Evolutionary conservation across 2,329 filamentous ascomycete species (phyloP).

Genomic region (Exophiala phaeomuriformis): DNA sequence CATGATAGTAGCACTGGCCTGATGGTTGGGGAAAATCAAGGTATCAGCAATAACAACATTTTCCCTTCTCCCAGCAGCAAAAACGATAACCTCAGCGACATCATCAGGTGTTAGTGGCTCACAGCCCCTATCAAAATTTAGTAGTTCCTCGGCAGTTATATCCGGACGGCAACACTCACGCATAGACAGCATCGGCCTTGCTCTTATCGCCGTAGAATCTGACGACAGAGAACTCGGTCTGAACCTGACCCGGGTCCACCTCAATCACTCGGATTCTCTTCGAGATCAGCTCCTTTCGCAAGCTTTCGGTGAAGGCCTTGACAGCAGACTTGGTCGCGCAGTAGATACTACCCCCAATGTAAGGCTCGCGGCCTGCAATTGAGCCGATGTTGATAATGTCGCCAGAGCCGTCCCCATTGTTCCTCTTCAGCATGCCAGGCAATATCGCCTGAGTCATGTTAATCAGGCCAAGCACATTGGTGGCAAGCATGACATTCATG

Average conservation of each 20-base stretch:
- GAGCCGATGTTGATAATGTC: constrained; percentile 91
- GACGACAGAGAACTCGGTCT: constrained; percentile 90
- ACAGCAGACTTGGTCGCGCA: constrained; percentile 89
- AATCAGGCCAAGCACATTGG: constrained; percentile 91
- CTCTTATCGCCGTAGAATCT: constrained; percentile 79
- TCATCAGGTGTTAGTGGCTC: constrained; percentile 83
- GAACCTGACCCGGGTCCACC: constrained; percentile 84
- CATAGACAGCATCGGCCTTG: constrained; percentile 83
- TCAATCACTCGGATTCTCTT: constrained; percentile 77
- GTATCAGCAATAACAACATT: constrained; percentile 88
- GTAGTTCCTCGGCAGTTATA: constrained; percentile 32
- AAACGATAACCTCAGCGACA: constrained; percentile 84
- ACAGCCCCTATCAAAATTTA: constrained; percentile 48
- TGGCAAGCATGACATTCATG: constrained; percentile 78
- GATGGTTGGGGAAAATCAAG: constrained; percentile 79
- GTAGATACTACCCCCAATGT: constrained; percentile 80
- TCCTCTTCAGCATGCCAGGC: constrained; percentile 63
- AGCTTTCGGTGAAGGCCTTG: constrained; percentile 70
- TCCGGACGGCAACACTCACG: constrained; percentile 41
- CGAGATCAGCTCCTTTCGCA: constrained; percentile 75
- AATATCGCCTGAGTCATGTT: constrained; percentile 92
- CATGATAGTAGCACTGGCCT: constrained; percentile 37
- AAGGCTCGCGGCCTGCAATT: constrained; percentile 82
- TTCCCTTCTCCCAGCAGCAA: constrained; percentile 71
- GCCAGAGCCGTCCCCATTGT: constrained; percentile 63